Evolutionary conservation across 169 alveolate species (phyloP), one percentile per base, ranked within the genome.

Genomic region (Cryptosporidium sp.): DNA sequence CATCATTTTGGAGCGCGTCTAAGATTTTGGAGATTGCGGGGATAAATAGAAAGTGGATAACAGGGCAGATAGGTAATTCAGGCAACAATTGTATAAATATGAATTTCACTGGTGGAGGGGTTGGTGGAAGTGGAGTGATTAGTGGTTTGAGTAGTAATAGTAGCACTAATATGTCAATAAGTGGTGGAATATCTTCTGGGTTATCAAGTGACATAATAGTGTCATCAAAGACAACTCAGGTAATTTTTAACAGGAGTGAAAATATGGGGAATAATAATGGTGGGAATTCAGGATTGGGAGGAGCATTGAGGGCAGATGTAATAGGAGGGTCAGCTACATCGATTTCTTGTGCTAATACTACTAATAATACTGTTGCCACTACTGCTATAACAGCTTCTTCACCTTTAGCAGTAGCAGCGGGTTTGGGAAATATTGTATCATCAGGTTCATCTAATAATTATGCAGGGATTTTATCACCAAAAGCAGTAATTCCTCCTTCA

Each of bases 1-100:
- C 86, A n/a, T 55, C 86, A 41, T 74, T 74, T 74, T 74, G 86
- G 86, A 61, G 71, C 33, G 37, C 14, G n/a, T 39, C 86, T 9
- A 74, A 74, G 37, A 74, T 74, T 16, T 31, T 35, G 29, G 86
- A 74, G 58, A 74, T 74, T 35, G 86, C 86, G 14, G 29, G 43
- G 16, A 74, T 74, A n/a, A 74, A 74, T 29, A 52, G 37, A 14
- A 74, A 74, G n/a, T 74, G 86, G 86, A 74, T 74, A 39, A 58
- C 86, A 12, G 86, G 86, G 0, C 86, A 74, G n/a, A 74, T 58
- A 5, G 71, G 71, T 7, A 52, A 74, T 29, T 29, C 31, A 10
- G 29, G 61, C 41, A 69, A 69, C 80, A 69, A 37, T 69, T 18
- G 16, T 69, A 69, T 31, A 39, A n/a, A 18, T 41, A 18, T 23